Evolutionary conservation across 192 early-diverging fungal genomes (phyloP).

Genomic region (Chytriomyces sp.): DNA sequence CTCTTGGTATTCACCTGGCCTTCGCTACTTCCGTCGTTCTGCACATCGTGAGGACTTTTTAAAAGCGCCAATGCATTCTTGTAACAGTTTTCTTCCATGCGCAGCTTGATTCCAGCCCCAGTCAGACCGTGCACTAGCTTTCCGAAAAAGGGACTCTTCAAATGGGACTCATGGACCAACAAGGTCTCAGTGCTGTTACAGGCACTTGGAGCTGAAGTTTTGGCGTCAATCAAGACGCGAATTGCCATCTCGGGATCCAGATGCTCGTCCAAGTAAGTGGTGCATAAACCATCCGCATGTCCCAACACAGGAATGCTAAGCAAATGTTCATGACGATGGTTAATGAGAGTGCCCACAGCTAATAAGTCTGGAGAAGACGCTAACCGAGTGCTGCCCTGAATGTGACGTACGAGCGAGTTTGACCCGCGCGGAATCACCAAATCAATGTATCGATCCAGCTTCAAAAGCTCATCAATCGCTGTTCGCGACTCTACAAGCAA

Average conservation of each 20-base stretch:
- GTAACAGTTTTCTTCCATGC: neutral
- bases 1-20: neutral
- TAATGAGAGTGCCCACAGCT: neutral
- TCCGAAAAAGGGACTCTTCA: slow-evolving; percentile 27
- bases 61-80: neutral
- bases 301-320: slow-evolving; percentile 98
- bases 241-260: slow-evolving; percentile 79
- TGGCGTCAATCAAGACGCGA: slow-evolving; percentile 86
- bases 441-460: slow-evolving; percentile 91
- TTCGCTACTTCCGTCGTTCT: neutral
- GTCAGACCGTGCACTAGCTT: slow-evolving; percentile 33
- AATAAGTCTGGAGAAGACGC: neutral
- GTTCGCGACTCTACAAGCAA: slow-evolving; percentile 89
- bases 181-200: slow-evolving; percentile 96
- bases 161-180: slow-evolving; percentile 66
- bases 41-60: too few species aligned
- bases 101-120: neutral
- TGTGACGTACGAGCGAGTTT: slow-evolving; percentile 78
- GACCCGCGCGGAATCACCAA: slow-evolving; percentile 94
- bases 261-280: slow-evolving; percentile 82
- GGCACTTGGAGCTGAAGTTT: slow-evolving; percentile 92
- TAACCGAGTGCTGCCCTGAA: slow-evolving; percentile 12
- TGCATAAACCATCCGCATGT: slow-evolving; percentile 97
- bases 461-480: slow-evolving; percentile 82
- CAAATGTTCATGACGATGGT: neutral